Evolutionary conservation across 73 alveolate genomes (phyloP).

Genomic region (Blepharisma stoltei): DNA sequence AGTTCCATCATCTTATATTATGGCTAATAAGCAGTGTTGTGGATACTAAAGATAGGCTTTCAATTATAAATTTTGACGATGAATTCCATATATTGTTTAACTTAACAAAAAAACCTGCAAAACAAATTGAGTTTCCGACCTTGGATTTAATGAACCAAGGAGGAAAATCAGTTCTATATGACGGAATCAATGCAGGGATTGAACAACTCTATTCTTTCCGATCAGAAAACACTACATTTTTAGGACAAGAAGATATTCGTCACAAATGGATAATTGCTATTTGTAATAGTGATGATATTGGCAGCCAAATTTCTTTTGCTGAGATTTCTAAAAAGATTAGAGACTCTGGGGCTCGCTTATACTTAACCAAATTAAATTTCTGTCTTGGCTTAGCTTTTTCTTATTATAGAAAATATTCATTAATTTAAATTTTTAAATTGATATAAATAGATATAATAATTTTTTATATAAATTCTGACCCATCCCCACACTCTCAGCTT

Average conservation of each 20-base stretch:
- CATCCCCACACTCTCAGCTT: no score
- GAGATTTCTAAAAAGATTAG: not conserved
- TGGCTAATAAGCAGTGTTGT: not conserved
- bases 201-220: not conserved
- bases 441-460: no score
- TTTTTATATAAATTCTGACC: no score
- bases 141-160: not conserved
- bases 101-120: conserved; percentile 11
- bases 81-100: not conserved
- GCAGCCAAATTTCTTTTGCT: not conserved
- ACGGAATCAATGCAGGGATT: not conserved
- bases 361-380: no score
- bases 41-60: not conserved
- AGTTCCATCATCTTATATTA: not conserved
- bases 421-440: no score
- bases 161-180: not conserved
- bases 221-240: not conserved
- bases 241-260: not conserved
- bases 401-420: no score
- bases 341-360: not conserved
- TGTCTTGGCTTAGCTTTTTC: no score
- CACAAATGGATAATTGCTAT: conserved; percentile 1
- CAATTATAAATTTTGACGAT: not conserved
- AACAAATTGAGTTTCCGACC: not conserved
- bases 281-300: not conserved